Evolutionary conservation across 495 filamentous ascomycete genomes (phyloP), one percentile per base, ranked within the genome.

Genomic region (Recurvomyces mirabilis): DNA sequence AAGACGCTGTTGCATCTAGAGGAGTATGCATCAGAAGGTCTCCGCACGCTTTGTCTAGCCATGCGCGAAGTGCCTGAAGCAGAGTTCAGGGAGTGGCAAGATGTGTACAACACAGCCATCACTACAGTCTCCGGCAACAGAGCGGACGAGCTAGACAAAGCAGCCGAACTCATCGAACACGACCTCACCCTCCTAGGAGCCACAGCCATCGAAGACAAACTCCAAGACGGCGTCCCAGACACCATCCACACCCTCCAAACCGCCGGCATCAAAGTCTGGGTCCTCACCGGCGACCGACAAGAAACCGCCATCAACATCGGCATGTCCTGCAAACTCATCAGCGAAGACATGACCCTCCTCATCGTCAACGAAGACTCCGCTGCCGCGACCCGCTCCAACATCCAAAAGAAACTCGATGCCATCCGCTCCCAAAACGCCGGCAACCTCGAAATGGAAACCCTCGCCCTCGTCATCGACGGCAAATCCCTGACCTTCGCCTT

Each of bases 281-380:
- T 99, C 17, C 65, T 99, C 60, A 99, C 93, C 29, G 93, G 93
- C 56, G 93, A 99, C 68, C 74, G 93, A 56, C 93, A 99, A 60
- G 93, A 99, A 60, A 99, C 93, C 36, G 93, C 93, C 38, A 99
- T 99, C 68, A 99, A 99, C 58, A 99, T 99, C 55, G 93, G 93
- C 45, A 99, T 99, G 93, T 94, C 86, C 56, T 99, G 93, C 65
- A 96, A 95, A 67, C 72, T 99, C 19, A 87, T 99, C 34, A 94
- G 87, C 36, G 93, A 99, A 61, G 93, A 99, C 51, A 99, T 99
- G 93, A 93, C 88, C 44, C 70, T 99, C 11, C 68, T 99, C 40
- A 93, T 99, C 58, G 72, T 99, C 56, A 99, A 99, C 54, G 89
- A 99, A 58, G 87, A 94, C 40, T 73, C 58, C 22, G 66, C 84